These are phyloP conservation scores for Chytriomyces sp. DNA, from an alignment of 192 early-diverging fungal species.

Conservation along the genomic window DNA sequence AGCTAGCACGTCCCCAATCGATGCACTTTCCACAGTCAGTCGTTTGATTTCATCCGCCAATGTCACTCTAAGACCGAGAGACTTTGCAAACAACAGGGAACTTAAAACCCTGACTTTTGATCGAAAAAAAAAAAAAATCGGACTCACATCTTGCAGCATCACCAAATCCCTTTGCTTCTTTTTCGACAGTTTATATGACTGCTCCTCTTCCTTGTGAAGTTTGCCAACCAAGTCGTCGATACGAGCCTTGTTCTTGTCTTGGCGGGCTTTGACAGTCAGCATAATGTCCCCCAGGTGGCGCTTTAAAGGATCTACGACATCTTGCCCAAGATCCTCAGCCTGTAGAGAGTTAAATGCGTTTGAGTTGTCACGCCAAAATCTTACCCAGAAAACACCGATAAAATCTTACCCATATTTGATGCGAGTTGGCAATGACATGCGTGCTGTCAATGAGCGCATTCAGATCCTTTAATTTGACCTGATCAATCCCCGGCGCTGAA, in stretches of 20 bases:
- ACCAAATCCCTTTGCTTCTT: slow-evolving; percentile 56
- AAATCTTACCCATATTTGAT: slow-evolving; percentile 56
- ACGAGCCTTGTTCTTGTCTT: slow-evolving; percentile 49
- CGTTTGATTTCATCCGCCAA: slow-evolving; percentile 62
- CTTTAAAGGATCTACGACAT: slow-evolving; percentile 53
- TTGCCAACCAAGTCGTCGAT: slow-evolving; percentile 47
- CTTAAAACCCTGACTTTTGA: background rate
- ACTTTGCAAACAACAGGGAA: slow-evolving; percentile 32
- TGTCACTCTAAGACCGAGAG: slow-evolving; percentile 49
- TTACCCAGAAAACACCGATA: background rate
- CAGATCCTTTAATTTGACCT: slow-evolving; percentile 44
- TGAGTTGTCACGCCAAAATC: background rate
- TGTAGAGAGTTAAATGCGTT: background rate
- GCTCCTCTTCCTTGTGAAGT: slow-evolving; percentile 56
- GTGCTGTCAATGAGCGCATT: slow-evolving; percentile 62
- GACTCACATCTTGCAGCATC: slow-evolving; percentile 47
- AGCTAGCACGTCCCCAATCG: slow-evolving; percentile 50
- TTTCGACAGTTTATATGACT: slow-evolving; percentile 52
- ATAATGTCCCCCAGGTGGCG: slow-evolving; percentile 44
- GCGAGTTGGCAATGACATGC: slow-evolving; percentile 57
- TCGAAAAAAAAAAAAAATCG: background rate
- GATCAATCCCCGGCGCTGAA: background rate
- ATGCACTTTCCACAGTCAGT: slow-evolving; percentile 51
- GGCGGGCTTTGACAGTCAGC: slow-evolving; percentile 28
- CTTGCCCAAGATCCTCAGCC: slow-evolving; percentile 51